Percentiles rank a stretch among this genome's conserved stretches.
These are phyloP conservation scores for Cinnamomum chago DNA, from an alignment of 164 flowering plant species.

Conservation along the genomic window DNA sequence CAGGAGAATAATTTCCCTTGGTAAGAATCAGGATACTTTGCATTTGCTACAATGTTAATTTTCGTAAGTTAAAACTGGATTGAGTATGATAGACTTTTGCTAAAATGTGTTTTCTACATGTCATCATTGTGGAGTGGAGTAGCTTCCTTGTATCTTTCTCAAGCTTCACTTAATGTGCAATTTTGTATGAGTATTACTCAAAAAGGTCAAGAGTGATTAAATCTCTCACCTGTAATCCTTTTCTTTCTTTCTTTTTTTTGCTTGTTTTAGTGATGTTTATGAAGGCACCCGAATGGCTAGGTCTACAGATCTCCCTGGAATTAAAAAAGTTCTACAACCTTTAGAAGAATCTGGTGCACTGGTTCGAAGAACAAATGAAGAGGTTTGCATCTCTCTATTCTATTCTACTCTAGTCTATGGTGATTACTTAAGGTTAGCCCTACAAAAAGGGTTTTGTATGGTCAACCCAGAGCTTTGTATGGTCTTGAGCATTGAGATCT, in stretches of 20 bases:
- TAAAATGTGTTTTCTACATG: background rate
- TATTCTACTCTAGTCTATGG: no score
- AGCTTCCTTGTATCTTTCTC: background rate
- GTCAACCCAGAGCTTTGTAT: no score
- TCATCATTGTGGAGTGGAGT: no score
- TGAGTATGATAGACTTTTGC: background rate
- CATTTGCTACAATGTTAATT: background rate
- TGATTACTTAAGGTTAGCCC: no score
- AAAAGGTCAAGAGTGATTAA: background rate
- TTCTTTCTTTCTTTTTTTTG: background rate
- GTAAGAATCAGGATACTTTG: background rate
- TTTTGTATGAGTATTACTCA: background rate
- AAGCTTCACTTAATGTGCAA: no score
- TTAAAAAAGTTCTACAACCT: slow-evolving; percentile 68
- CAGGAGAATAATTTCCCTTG: no score
- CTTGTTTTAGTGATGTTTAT: slow-evolving; percentile 68
- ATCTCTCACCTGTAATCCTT: background rate
- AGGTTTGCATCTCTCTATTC: slow-evolving; percentile 38
- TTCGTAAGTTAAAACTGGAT: background rate
- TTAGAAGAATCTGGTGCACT: slow-evolving; percentile 76
- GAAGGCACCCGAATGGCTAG: slow-evolving; percentile 87
- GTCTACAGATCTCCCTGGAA: slow-evolving; percentile 61
- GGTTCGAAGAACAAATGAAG: slow-evolving; percentile 68
- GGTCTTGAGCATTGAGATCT: no score
- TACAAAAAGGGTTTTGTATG: no score